A percentile compares a stretch with the other conserved stretches of the same genome.
These are phyloP conservation scores for Rhytidiadelphus loreus DNA, from an alignment of 225 moss, liverwort and hornwort species.

Conservation along the genomic window DNA sequence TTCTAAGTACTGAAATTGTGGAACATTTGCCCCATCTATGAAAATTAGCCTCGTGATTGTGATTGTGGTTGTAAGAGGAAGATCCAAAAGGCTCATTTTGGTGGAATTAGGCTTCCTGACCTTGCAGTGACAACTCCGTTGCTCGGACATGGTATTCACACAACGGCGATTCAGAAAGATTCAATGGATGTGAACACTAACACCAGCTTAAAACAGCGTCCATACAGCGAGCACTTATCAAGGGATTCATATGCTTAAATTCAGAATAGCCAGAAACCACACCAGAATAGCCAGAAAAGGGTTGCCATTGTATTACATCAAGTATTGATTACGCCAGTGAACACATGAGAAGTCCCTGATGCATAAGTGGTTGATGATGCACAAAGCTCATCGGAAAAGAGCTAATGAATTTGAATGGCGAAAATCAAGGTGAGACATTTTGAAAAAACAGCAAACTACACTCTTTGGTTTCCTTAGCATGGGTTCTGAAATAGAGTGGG, in stretches of 20 bases:
- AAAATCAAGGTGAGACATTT: neutral
- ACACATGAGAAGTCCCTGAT: neutral
- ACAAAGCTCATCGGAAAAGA: neutral
- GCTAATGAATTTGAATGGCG: neutral
- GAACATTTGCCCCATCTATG: neutral
- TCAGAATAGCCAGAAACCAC: neutral
- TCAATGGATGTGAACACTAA: neutral
- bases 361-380: neutral
- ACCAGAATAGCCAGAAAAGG: neutral
- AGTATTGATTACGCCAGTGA: neutral
- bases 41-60: neutral
- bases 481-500: neutral
- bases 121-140: neutral
- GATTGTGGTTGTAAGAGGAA: neutral
- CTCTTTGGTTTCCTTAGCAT: neutral
- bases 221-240: neutral
- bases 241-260: neutral
- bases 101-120: neutral
- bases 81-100: neutral
- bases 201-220: neutral
- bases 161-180: neutral
- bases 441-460: neutral
- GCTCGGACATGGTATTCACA: neutral
- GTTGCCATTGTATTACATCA: neutral
- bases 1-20: neutral